Base-by-base conservation (phyloP, 1,139 yeast genomes). In the Sugiyamaella pinicola region DNA sequence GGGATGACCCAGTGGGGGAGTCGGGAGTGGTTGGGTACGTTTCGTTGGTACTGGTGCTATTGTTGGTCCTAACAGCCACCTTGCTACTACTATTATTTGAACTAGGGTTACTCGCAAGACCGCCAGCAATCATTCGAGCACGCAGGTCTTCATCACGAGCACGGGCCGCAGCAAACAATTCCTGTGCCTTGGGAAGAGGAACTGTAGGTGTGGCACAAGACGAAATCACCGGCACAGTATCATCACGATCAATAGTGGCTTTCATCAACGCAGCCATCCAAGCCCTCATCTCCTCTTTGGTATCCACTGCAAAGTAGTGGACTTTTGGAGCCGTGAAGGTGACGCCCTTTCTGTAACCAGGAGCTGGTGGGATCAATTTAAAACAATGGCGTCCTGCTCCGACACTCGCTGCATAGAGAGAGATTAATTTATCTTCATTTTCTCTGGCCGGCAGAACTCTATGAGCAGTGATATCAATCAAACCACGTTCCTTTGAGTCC, bases 251-350 rank as follows among this genome's bases (percentile, higher is more conserved):
- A 63, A 93, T 95, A 0, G 99, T 93, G 0, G 98, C 96, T 56
- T 93, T 89, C 83, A 91, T 88, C 58, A 93, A 74, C 0, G 97
- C 96, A 54, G 91, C 87, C 81, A 91, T 84, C 99, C 99, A 93
- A 1, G 81, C 82, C 65, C 96, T 79, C 96, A 93, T 87, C 58
- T 91, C 98, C 49, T 89, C 96, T 55, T 79, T 82, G 0, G 89
- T 79, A 54, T 93, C 98, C 34, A 91, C 97, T 0, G 98, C 97
- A 77, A 93, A 95, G 69, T 85, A 93, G 65, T 93, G 99, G 2
- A 91, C 87, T 61, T 90, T 88, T 31, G 96, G 99, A 61, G 91
- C 96, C 0, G 99, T 95, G 68, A 95, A 95, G 0, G 96, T 91
- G 54, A 93, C 80, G 0, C 98, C 98, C 70, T 91, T 93, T 61